These are phyloP conservation scores for Lachnellula occidentalis DNA, from an alignment of 2,329 filamentous ascomycete genomes.

Conservation along the genomic window DNA sequence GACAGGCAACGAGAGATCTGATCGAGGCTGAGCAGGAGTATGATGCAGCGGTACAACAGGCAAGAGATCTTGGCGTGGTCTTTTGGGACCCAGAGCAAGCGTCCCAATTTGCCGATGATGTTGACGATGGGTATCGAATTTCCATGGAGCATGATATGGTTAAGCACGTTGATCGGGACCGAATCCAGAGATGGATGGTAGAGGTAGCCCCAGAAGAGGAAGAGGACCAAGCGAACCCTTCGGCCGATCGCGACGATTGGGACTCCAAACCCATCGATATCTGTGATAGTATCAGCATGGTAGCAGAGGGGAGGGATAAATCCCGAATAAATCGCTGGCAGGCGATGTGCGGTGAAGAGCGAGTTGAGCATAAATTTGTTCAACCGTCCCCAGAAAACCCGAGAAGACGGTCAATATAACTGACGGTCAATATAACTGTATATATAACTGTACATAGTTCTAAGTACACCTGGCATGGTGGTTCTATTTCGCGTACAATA, in stretches of 20 bases:
- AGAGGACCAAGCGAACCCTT: not conserved
- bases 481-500: too few relatives aligned
- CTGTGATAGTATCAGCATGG: slow-evolving; percentile 12
- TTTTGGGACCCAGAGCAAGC: slow-evolving; percentile 8
- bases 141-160: slow-evolving; percentile 13
- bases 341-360: slow-evolving; percentile 2
- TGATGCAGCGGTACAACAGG: not conserved
- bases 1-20: not conserved
- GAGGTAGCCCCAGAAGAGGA: too few relatives aligned
- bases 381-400: too few relatives aligned
- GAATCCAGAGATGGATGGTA: slow-evolving; percentile 16
- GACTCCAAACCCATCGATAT: slow-evolving; percentile 5
- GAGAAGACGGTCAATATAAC: too few relatives aligned
- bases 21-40: slow-evolving; percentile 8
- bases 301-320: slow-evolving; percentile 7
- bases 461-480: too few relatives aligned
- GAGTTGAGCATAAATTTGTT: too few relatives aligned
- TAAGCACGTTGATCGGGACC: slow-evolving; percentile 9
- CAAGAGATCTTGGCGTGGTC: slow-evolving; percentile 4
- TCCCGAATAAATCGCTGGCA: slow-evolving; percentile 12
- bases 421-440: too few relatives aligned
- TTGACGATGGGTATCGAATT: slow-evolving; percentile 17
- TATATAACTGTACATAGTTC: too few relatives aligned
- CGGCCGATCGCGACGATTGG: slow-evolving; percentile 8
- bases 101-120: slow-evolving; percentile 11